Evolutionary conservation across 805 yeast genomes (phyloP), one percentile per base, ranked within the genome.

Genomic region (Yueomyces sinensis): DNA sequence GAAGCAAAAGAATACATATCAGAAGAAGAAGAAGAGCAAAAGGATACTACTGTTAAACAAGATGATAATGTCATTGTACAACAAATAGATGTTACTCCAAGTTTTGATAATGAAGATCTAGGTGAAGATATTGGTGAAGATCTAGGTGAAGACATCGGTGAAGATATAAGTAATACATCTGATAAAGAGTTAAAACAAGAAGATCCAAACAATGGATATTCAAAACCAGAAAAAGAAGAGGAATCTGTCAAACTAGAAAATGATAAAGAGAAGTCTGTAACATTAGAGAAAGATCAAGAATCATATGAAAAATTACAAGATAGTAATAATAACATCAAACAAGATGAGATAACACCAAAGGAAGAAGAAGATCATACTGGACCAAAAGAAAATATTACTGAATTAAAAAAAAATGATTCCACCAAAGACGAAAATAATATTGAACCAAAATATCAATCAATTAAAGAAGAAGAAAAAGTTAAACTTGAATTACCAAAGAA

Each of bases 61-160:
- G 56, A 52, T 41, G 63, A 62, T 17, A 7, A n/a, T n/a, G n/a
- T n/a, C n/a, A n/a, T n/a, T n/a, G n/a, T n/a, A n/a, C n/a, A n/a
- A n/a, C n/a, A n/a, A n/a, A n/a, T n/a, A n/a, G n/a, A n/a, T n/a
- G n/a, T n/a, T n/a, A n/a, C n/a, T n/a, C n/a, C n/a, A n/a, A n/a
- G n/a, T n/a, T n/a, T n/a, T n/a, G n/a, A n/a, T n/a, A 56, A 50
- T 13, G 52, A 52, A 31, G 61, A 54, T 13, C 52, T 57, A 6
- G 46, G 45, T 13, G 45, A 29, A 49, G 52, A 33, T 44, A 39
- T 27, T 14, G 39, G 40, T 9, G 55, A 47, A 14, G 57, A 49
- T 4, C 56, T 45, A 13, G 58, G 44, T 16, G 56, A 53, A 16
- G 50, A 42, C 14, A 52, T 44, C 6, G 54, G 50, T 14, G 7